Conservation (phyloP, 2,329 filamentous ascomycete genomes). For the Onygena corvina region DNA sequence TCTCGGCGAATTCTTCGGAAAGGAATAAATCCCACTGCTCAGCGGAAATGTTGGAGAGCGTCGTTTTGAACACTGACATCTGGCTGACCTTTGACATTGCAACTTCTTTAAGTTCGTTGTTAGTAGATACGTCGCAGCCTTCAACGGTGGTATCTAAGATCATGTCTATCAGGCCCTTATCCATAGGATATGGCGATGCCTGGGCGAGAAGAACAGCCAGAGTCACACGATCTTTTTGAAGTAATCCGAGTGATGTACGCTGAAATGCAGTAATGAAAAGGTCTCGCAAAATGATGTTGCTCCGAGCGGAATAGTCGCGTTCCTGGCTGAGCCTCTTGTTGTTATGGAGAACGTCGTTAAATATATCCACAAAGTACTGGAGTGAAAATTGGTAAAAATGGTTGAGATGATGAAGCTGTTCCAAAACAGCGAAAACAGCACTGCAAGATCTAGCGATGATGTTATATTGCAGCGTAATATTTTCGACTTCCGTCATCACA, state of each 20-base stretch:
- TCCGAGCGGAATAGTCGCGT: slow-evolving; percentile 63
- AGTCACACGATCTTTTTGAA: slow-evolving; percentile 90
- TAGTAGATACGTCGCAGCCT: slow-evolving; percentile 66
- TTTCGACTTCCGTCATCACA: slow-evolving; percentile 95
- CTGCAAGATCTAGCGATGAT: slow-evolving; percentile 90
- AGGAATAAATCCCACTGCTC: slow-evolving; percentile 73
- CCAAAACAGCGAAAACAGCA: slow-evolving; percentile 89
- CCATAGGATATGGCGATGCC: slow-evolving; percentile 91
- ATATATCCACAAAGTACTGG: slow-evolving; percentile 96
- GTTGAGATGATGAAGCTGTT: slow-evolving; percentile 95
- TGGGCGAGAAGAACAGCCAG: slow-evolving; percentile 91
- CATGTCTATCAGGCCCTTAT: slow-evolving; percentile 74
- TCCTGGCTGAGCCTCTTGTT: slow-evolving; percentile 61
- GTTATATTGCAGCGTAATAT: slow-evolving; percentile 87
- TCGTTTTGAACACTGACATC: slow-evolving; percentile 60
- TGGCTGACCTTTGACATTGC: slow-evolving; percentile 57
- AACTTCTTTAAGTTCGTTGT: slow-evolving; percentile 51
- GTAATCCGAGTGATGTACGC: slow-evolving; percentile 78
- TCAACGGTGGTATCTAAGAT: slow-evolving; percentile 68
- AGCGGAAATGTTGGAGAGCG: slow-evolving; percentile 49
- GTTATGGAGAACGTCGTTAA: slow-evolving; percentile 75
- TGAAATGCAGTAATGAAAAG: slow-evolving; percentile 86
- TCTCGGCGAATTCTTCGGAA: slow-evolving; percentile 73
- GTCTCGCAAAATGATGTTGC: slow-evolving; percentile 81
- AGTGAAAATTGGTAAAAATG: slow-evolving; percentile 99